Percentiles rank a stretch among this genome's conserved stretches.
Evolutionary conservation across 2,329 filamentous ascomycete species (phyloP).

Genomic region (Corynespora cassiicola): DNA sequence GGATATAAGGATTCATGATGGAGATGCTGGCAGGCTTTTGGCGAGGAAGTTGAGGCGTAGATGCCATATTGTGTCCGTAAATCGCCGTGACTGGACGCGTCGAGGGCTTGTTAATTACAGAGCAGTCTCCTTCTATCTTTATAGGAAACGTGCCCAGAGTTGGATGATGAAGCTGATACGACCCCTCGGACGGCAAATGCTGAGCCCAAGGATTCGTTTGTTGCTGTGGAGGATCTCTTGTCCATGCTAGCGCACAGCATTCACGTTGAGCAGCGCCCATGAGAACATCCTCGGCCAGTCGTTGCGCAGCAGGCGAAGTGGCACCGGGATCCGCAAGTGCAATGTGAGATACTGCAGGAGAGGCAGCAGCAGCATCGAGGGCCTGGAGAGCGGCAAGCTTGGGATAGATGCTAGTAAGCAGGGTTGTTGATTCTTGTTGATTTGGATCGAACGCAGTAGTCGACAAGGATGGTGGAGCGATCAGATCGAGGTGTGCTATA

Average conservation of each 20-base stretch:
- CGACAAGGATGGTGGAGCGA: slow-evolving; percentile 43
- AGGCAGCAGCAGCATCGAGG: slow-evolving; percentile 53
- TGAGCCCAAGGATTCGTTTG: slow-evolving; percentile 46
- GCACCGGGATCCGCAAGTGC: slow-evolving; percentile 72
- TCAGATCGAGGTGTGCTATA: slow-evolving; percentile 46
- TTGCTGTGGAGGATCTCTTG: slow-evolving; percentile 41
- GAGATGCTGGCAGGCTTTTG: slow-evolving; percentile 42
- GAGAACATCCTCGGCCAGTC: slow-evolving; percentile 64
- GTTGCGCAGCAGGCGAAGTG: slow-evolving; percentile 68
- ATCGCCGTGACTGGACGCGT: slow-evolving; percentile 48
- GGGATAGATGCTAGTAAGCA: slow-evolving; percentile 53
- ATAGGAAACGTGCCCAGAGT: slow-evolving; percentile 51
- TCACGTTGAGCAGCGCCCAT: slow-evolving; percentile 71
- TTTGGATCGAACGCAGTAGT: slow-evolving; percentile 30
- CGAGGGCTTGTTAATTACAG: slow-evolving; percentile 43
- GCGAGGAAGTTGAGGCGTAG: slow-evolving; percentile 37
- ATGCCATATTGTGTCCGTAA: slow-evolving; percentile 45
- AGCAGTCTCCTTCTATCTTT: slow-evolving; percentile 50
- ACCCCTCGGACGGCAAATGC: slow-evolving; percentile 44
- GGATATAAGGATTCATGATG: slow-evolving; percentile 46
- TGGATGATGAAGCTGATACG: slow-evolving; percentile 55
- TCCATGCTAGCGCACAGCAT: slow-evolving; percentile 74
- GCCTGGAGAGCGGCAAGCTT: slow-evolving; percentile 55
- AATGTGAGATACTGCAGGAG: slow-evolving; percentile 55
- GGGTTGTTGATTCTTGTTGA: slow-evolving; percentile 38